phyloP scores from a whole-genome alignment of 306 rosid genomes.

The Canavalia gladiata region DNA sequence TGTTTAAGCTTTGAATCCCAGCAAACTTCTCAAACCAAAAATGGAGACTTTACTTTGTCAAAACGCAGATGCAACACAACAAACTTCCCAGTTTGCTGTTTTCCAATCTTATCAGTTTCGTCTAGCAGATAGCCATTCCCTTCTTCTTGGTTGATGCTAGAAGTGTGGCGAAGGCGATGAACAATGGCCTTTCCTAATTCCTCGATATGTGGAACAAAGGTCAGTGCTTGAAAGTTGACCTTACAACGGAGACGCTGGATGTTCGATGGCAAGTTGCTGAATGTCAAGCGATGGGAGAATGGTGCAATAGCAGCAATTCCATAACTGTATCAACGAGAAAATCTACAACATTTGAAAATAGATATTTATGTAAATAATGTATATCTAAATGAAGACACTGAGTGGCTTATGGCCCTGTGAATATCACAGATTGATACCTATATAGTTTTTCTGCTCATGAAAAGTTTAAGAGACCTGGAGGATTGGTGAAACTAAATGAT shows the following conservation, averaged over 20 bases:
- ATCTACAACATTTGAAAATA: constrained; percentile 56
- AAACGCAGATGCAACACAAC: constrained; percentile 93
- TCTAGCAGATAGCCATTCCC: constrained; percentile 50
- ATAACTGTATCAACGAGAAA: constrained; percentile 71
- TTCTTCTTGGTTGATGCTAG: constrained; percentile 47
- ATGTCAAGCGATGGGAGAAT: constrained; percentile 96
- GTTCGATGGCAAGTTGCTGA: constrained; percentile 83
- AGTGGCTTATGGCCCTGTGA: constrained; percentile 15
- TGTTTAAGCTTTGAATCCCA: constrained; percentile 16
- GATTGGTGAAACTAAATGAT: not conserved
- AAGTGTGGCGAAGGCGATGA: constrained; percentile 69
- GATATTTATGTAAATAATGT: constrained; percentile 43
- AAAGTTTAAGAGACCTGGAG: not conserved
- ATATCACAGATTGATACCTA: constrained; percentile 11
- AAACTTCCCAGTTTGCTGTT: constrained; percentile 67
- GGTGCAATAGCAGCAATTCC: constrained; percentile 96
- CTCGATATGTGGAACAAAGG: constrained; percentile 80
- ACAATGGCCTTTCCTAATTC: constrained; percentile 77
- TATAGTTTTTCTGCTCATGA: constrained; percentile 5
- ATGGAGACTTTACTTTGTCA: constrained; percentile 72
- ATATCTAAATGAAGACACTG: constrained; percentile 42
- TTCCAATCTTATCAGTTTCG: constrained; percentile 54
- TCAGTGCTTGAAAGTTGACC: constrained; percentile 95
- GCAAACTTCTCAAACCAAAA: constrained; percentile 24
- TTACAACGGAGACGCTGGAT: constrained; percentile 93